Conservation (phyloP, 73 alveolate species). For the Paramecium pentaurelia region DNA sequence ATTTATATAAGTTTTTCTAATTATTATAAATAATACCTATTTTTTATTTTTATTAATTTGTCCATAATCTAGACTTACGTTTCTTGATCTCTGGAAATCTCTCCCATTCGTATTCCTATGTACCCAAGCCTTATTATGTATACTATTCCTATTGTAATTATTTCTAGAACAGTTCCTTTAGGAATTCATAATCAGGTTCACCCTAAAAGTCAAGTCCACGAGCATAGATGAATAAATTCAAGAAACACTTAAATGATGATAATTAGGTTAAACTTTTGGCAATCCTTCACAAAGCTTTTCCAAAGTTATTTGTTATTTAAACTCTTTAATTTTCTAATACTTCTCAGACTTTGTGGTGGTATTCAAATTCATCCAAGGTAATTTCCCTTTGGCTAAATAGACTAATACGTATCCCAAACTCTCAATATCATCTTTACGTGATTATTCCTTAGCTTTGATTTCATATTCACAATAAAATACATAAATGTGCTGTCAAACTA, state of each 20-base stretch:
- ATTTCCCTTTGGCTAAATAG: conserved; percentile 63
- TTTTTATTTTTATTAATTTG: background rate
- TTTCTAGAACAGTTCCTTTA: conserved; percentile 51
- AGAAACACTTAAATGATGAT: conserved; percentile 14
- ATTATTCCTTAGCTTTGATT: conserved; percentile 53
- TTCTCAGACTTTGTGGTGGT: conserved; percentile 62
- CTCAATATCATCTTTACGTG: conserved; percentile 81
- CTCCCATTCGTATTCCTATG: conserved; percentile 16
- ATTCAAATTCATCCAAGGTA: conserved; percentile 68
- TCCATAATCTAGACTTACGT: background rate
- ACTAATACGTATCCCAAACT: conserved; percentile 68
- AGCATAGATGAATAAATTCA: conserved; percentile 52
- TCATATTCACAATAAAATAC: conserved; percentile 11
- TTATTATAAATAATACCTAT: background rate
- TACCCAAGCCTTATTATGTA: background rate
- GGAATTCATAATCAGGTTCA: conserved; percentile 69
- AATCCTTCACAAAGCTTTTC: conserved; percentile 65
- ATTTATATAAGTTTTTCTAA: background rate
- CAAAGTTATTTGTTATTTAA: background rate
- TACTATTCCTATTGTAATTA: background rate
- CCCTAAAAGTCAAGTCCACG: conserved; percentile 65
- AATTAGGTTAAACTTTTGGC: conserved; percentile 61
- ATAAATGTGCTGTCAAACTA: conserved; percentile 89
- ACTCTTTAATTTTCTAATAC: background rate
- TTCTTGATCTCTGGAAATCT: background rate